A percentile compares a stretch with the other conserved stretches of the same genome.
These are phyloP conservation scores for Draba incana DNA, from an alignment of 345 rosid genomes.

Conservation along the genomic window DNA sequence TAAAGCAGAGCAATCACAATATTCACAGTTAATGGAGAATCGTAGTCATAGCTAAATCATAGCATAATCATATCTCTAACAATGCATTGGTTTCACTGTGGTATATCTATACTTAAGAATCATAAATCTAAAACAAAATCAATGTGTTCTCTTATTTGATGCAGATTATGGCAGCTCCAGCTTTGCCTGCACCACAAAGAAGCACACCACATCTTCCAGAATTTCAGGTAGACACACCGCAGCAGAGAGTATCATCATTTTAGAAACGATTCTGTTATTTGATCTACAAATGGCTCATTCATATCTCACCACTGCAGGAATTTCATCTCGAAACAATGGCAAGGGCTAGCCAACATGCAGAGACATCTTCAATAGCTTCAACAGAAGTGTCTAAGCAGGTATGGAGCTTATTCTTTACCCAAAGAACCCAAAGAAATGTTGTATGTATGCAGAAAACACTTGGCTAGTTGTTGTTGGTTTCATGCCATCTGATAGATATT, in stretches of 20 bases:
- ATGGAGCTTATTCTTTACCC: conserved; percentile 12
- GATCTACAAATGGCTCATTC: conserved; percentile 27
- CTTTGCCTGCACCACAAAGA: conserved; percentile 62
- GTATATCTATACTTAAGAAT: neutral
- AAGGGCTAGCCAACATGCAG: conserved; percentile 79
- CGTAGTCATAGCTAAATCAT: too few species aligned
- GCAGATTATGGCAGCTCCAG: conserved; percentile 81
- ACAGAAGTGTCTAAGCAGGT: conserved; percentile 76
- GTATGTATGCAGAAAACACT: conserved; percentile 7
- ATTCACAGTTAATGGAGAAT: too few species aligned
- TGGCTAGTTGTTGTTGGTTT: conserved; percentile 16
- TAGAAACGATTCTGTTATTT: conserved; percentile 7
- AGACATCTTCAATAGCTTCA: conserved; percentile 79
- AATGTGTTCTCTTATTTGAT: conserved; percentile 25
- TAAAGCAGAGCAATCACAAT: too few species aligned
- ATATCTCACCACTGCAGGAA: conserved; percentile 58
- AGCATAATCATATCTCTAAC: too few species aligned
- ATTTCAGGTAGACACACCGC: conserved; percentile 64
- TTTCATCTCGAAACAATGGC: conserved; percentile 84
- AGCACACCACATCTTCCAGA: conserved; percentile 78
- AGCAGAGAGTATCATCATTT: conserved; percentile 18
- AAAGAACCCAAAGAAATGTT: neutral
- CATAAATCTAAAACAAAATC: conserved; percentile 6
- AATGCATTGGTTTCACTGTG: conserved; percentile 12
- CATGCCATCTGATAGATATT: conserved; percentile 32